These are phyloP conservation scores for Saturnispora ahearnii DNA, from an alignment of 805 yeast genomes.

Conservation along the genomic window DNA sequence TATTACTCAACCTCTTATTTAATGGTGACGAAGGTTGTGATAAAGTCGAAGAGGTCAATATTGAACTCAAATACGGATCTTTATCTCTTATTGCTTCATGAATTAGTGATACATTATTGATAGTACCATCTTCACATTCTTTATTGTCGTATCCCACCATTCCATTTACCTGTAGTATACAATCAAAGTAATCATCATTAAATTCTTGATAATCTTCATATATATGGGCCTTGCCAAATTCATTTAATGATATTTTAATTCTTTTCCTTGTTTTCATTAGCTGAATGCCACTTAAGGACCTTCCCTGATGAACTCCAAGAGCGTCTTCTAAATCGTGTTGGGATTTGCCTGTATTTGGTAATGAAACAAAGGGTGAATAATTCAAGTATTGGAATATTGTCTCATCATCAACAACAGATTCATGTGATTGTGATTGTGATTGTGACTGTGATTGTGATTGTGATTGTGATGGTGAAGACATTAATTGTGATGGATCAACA, in stretches of 20 bases:
- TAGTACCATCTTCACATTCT: too few relatives aligned
- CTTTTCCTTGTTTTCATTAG: neutral
- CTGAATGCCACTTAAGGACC: neutral
- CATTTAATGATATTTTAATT: neutral
- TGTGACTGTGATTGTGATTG: neutral
- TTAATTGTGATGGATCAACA: neutral
- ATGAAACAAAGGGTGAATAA: constrained; percentile 10
- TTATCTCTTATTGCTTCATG: neutral
- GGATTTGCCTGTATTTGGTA: constrained; percentile 3
- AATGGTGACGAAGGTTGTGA: neutral
- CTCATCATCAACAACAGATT: constrained; percentile 5
- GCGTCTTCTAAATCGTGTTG: neutral
- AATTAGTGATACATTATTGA: too few relatives aligned
- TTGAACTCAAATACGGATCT: neutral
- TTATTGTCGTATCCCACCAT: too few relatives aligned
- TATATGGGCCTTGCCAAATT: neutral
- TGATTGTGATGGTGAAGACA: neutral
- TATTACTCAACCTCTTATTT: neutral
- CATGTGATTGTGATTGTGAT: neutral
- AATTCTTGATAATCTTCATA: neutral
- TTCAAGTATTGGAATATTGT: constrained; percentile 9
- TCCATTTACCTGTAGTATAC: neutral
- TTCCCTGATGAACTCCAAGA: neutral
- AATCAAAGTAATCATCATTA: neutral
- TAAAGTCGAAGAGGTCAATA: neutral